These are phyloP conservation scores for Vaccinium corymbosum DNA, from an alignment of 148 eudicot genomes.

Conservation along the genomic window DNA sequence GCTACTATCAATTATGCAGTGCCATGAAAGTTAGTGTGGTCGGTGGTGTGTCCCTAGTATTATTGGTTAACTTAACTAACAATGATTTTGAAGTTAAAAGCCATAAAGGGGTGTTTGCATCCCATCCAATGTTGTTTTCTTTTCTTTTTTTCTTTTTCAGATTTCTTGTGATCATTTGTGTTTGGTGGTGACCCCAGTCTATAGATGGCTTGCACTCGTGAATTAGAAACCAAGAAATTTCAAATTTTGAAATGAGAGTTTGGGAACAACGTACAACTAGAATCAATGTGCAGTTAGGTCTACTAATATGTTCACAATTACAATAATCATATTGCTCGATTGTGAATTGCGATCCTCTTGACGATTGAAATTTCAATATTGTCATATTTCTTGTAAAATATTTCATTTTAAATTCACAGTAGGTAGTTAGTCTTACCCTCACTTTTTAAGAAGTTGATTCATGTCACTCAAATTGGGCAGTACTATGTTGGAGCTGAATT, in stretches of 20 bases:
- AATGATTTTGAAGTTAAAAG: not conserved
- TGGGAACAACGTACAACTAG: too few species aligned
- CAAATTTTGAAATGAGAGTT: not conserved
- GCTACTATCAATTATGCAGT: too few species aligned
- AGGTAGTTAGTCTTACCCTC: too few species aligned
- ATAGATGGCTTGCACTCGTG: not conserved
- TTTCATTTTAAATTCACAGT: too few species aligned
- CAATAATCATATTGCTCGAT: too few species aligned
- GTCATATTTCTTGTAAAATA: too few species aligned
- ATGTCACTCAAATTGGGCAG: not conserved
- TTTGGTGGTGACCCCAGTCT: not conserved
- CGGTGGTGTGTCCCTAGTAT: too few species aligned
- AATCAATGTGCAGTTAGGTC: too few species aligned
- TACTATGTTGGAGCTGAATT: not conserved
- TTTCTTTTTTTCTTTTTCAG: not conserved
- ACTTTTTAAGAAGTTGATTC: not conserved
- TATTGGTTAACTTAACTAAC: not conserved
- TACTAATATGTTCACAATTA: too few species aligned
- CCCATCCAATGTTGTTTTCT: not conserved
- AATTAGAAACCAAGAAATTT: not conserved
- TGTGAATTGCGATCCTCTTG: not conserved
- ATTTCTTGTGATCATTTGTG: not conserved
- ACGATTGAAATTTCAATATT: too few species aligned
- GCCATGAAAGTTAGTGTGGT: too few species aligned
- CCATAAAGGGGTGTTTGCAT: not conserved